Evolutionary conservation across 257 asterid genomes (phyloP).

Genomic region (Solanum virginianum): DNA sequence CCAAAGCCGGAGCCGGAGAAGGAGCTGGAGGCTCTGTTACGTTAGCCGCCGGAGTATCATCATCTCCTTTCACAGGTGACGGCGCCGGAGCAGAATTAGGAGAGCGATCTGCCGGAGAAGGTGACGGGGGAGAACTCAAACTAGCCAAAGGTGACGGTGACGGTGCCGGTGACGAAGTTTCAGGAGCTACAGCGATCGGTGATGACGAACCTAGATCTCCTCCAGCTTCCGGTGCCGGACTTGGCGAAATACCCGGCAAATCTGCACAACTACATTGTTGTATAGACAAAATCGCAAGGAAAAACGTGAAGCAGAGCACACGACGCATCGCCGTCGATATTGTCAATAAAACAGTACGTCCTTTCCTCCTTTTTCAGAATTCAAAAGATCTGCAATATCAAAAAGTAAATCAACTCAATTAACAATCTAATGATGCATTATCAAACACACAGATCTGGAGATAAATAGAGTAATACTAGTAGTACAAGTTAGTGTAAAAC

Average conservation of each 20-base stretch:
- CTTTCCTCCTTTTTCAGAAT: neutral
- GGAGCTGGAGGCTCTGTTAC: constrained; percentile 7
- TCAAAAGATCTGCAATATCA: neutral
- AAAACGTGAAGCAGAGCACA: constrained; percentile 1
- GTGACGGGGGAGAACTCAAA: constrained; percentile 18
- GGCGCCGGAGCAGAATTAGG: neutral
- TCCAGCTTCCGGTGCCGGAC: constrained; percentile 32
- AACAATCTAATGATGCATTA: neutral
- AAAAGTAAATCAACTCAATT: neutral
- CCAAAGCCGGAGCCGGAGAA: constrained; percentile 37
- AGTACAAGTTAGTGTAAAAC: neutral
- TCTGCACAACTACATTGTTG: constrained; percentile 12
- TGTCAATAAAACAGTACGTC: neutral
- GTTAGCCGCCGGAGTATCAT: neutral
- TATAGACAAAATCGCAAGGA: constrained; percentile 8
- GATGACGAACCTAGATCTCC: constrained; percentile 13
- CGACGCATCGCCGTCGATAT: neutral
- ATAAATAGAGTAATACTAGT: neutral
- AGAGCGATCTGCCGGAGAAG: constrained; percentile 1
- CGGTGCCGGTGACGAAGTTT: neutral
- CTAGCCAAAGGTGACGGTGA: neutral
- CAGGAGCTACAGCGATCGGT: constrained; percentile 10
- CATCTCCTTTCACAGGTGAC: neutral
- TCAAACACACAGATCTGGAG: neutral
- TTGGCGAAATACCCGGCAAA: constrained; percentile 20